Percentiles rank a stretch among this genome's conserved stretches.
Evolutionary conservation across 495 filamentous ascomycete species (phyloP).

Genomic region (Rusavskia elegans): DNA sequence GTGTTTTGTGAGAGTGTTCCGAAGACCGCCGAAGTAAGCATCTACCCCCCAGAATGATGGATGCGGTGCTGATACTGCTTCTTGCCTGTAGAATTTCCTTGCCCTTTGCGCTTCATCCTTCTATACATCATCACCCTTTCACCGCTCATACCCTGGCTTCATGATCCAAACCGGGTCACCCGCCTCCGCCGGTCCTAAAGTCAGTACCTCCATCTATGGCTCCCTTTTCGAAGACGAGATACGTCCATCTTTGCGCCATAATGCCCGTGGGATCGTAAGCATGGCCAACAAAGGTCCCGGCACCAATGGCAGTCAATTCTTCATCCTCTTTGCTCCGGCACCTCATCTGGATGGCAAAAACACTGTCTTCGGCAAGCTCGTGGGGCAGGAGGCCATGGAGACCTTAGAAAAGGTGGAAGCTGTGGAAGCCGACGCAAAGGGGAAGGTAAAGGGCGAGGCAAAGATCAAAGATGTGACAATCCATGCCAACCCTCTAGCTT

Average conservation of each 20-base stretch:
- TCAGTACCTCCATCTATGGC: slow-evolving; percentile 73
- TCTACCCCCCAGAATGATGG: no score
- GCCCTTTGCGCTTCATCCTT: slow-evolving; percentile 81
- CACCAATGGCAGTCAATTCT: slow-evolving; percentile 93
- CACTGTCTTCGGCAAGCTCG: slow-evolving; percentile 79
- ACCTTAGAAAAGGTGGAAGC: slow-evolving; percentile 47
- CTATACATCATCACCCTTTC: slow-evolving; percentile 81
- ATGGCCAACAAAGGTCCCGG: slow-evolving; percentile 80
- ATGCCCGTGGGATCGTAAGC: slow-evolving; percentile 68
- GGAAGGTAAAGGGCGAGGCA: slow-evolving; percentile 43
- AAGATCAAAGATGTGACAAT: slow-evolving; percentile 47
- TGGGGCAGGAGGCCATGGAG: slow-evolving; percentile 32
- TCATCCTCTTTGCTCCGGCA: slow-evolving; percentile 69
- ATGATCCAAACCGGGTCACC: slow-evolving; percentile 71
- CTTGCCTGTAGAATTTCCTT: slow-evolving; percentile 70
- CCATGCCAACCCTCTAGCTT: slow-evolving; percentile 87
- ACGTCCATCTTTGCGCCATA: slow-evolving; percentile 66
- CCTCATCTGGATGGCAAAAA: slow-evolving; percentile 90
- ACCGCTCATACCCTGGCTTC: slow-evolving; percentile 78
- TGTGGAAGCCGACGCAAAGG: slow-evolving; percentile 89
- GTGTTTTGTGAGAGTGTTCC: slow-evolving; percentile 91
- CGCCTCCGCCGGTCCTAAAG: slow-evolving; percentile 47
- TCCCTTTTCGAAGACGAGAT: slow-evolving; percentile 82
- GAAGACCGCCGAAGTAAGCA: slow-evolving; percentile 59
- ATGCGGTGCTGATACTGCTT: neutral